Evolutionary conservation across 2,329 filamentous ascomycete genomes (phyloP).

Genomic region (Trichothecium sympodiale): DNA sequence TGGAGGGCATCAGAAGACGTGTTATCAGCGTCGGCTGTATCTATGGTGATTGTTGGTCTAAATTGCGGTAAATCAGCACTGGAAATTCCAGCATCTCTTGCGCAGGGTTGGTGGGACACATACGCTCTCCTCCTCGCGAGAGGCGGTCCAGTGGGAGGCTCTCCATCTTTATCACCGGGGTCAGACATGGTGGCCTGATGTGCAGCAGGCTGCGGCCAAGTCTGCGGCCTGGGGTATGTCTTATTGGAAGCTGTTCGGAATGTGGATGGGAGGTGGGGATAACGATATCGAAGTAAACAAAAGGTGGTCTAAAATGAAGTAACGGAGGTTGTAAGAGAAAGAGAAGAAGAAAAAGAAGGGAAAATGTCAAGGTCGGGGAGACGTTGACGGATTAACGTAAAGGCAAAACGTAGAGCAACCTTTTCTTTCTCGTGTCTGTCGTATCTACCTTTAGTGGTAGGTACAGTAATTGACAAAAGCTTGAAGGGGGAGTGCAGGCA

Average conservation of each 20-base stretch:
- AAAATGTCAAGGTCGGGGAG: conserved; percentile 5
- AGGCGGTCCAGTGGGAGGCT: not conserved
- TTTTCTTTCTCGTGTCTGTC: too few species aligned
- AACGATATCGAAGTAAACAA: not conserved
- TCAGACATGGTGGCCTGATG: not conserved
- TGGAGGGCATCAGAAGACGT: not conserved
- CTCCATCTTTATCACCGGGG: not conserved
- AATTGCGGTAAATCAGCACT: not conserved
- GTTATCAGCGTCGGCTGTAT: conserved; percentile 28
- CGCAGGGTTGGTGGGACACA: too few species aligned
- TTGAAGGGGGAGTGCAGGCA: too few species aligned
- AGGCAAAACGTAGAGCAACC: too few species aligned
- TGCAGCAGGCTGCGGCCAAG: not conserved
- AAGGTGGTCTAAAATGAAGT: conserved; percentile 3
- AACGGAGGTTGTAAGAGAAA: not conserved
- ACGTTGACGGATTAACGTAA: too few species aligned
- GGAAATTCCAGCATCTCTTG: too few species aligned
- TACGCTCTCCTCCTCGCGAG: not conserved
- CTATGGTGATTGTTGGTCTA: conserved; percentile 44
- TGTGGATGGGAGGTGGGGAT: too few species aligned
- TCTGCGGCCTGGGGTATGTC: too few species aligned
- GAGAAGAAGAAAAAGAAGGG: conserved; percentile 2
- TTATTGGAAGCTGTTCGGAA: too few species aligned
- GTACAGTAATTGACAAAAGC: too few species aligned
- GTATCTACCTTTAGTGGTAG: too few species aligned